Conservation (phyloP, 176 grass and related monocot genomes). For the Paspalum vaginatum region DNA sequence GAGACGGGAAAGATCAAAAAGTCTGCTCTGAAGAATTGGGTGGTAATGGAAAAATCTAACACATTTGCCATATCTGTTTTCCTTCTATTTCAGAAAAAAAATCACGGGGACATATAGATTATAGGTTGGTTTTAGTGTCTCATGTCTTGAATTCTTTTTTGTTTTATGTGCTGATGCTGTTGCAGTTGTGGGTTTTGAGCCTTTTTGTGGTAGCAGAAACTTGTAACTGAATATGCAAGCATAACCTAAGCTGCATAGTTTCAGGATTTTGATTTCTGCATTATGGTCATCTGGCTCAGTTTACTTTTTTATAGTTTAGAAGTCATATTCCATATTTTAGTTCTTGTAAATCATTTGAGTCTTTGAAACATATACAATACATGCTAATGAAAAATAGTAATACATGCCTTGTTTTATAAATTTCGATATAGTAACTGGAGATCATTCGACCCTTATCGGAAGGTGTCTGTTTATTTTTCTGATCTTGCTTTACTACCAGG, state of each 20-base stretch:
- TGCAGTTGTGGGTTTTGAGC: neutral
- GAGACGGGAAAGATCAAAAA: constrained; percentile 85
- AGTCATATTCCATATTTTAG: neutral
- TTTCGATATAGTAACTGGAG: neutral
- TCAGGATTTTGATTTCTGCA: neutral
- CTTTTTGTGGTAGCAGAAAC: neutral
- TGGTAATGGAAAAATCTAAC: constrained; percentile 65
- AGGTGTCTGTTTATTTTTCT: neutral
- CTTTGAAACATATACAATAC: neutral
- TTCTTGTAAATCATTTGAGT: neutral
- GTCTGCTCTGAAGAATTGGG: constrained; percentile 91
- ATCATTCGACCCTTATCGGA: neutral
- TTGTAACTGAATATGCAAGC: neutral
- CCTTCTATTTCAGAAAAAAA: neutral
- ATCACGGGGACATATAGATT: neutral
- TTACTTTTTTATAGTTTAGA: neutral
- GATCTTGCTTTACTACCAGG: constrained; percentile 48
- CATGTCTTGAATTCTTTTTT: neutral
- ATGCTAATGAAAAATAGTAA: neutral
- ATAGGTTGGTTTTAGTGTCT: constrained; percentile 20
- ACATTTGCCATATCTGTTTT: neutral
- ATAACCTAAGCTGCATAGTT: neutral
- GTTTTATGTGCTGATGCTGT: neutral
- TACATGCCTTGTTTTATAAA: neutral
- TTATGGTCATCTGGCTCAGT: neutral